Conservation (phyloP, 106 monocot species). For the Apostasia ramifera region DNA sequence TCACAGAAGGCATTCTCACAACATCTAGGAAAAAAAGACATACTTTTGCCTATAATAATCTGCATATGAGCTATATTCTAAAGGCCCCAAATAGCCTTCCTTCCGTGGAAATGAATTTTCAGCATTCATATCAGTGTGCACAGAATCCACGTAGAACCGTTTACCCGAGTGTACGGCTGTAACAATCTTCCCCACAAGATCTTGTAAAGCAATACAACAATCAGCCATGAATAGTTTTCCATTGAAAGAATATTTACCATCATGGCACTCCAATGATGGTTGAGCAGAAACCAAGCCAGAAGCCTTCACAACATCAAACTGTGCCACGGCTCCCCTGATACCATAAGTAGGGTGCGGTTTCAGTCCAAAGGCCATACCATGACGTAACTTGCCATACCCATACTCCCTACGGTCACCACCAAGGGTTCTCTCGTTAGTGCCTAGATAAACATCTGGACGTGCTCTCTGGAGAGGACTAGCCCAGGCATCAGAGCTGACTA, state of each 20-base stretch:
- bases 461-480: conserved; percentile 93
- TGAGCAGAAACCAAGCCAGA: conserved; percentile 73
- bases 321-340: conserved; percentile 88
- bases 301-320: conserved; percentile 91
- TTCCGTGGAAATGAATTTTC: conserved; percentile 96
- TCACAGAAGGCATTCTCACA: no score
- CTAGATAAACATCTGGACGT: conserved; percentile 93
- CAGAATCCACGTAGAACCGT: conserved; percentile 91
- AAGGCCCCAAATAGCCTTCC: conserved; percentile 91
- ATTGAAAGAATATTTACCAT: conserved; percentile 17
- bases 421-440: conserved; percentile 89
- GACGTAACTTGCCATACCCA: conserved; percentile 88
- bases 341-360: conserved; percentile 95
- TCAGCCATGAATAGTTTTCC: conserved; percentile 80
- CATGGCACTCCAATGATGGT: conserved; percentile 8
- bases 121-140: conserved; percentile 88
- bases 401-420: conserved; percentile 98
- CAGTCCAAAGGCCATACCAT: conserved; percentile 63
- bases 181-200: conserved; percentile 80
- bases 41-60: conserved; percentile 99
- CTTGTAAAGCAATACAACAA: conserved; percentile 54
- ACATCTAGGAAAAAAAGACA: conserved; percentile 1
- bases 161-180: conserved; percentile 98
- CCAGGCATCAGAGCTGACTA: conserved; percentile 69
- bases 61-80: conserved; percentile 97